Base-by-base conservation (phyloP, 345 rosid species). In the Rhizophora apiculata region DNA sequence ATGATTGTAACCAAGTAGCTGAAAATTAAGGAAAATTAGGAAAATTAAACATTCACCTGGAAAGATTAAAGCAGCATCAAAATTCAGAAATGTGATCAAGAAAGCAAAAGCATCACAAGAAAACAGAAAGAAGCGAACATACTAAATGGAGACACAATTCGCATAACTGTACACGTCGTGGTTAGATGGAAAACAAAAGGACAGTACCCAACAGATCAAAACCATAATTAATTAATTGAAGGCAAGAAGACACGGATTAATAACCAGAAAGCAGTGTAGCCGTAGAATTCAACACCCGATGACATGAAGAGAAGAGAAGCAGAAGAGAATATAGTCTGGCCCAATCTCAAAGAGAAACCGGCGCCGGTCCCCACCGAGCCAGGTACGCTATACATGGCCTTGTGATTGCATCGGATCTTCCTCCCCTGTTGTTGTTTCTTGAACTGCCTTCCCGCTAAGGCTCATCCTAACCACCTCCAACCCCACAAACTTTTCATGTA, bases 181-280 rank as follows among this genome's bases (percentile, higher is more conserved):
- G 37, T 34, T 34, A 34, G 37, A 8, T 34, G 37, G 37, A 6
- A 34, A 34, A 34, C 37, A 34, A 8, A 34, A 34, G 10, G 37
- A 34, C 37, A 8, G 37, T 34, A 34, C 37, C 37, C 37, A 34
- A 55, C 59, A 56, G 29, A 56, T 27, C 6, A 27, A 55, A 2
- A 56, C 22, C 22, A 3, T 10, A 22, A 56, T 24, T 10, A 22
- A 56, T 24, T 10, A n/a, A 65, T 22, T 4, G 30, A 37, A 62
- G 57, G 57, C 13, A 8, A 62, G 11, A 64, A 16, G 13, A 31
- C 1, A 51, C 30, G 20, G 30, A 60, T 30, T 18, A 36, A 39
- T 63, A 84, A 93, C 98, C 97, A 87, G 89, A 90, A 89, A 80
- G 97, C 83, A 51, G 98, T 89, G 87, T 86, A 89, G 83, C 87